A percentile compares a stretch with the other conserved stretches of the same genome.
Evolutionary conservation across 306 rosid genomes (phyloP).

Genomic region (Spatholobus suberectus): DNA sequence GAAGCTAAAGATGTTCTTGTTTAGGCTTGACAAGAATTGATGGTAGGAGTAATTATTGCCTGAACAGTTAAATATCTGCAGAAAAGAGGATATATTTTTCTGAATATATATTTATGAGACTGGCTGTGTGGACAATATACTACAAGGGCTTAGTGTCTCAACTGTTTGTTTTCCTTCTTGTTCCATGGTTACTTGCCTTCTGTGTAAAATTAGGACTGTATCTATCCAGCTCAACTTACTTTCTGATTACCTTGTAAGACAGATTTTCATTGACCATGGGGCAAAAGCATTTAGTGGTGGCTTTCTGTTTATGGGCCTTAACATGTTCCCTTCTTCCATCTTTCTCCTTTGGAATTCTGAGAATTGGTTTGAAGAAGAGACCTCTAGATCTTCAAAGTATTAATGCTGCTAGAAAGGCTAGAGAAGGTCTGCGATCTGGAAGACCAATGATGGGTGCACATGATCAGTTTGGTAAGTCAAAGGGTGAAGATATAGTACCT

Average conservation of each 20-base stretch:
- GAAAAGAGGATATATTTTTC: not conserved
- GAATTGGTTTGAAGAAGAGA: slow-evolving; percentile 71
- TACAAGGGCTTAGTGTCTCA: not conserved
- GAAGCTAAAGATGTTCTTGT: not conserved
- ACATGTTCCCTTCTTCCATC: slow-evolving; percentile 61
- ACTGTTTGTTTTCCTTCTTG: not conserved
- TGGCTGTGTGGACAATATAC: not conserved
- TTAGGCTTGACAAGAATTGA: not conserved
- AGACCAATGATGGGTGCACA: slow-evolving; percentile 42
- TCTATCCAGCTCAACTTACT: slow-evolving; percentile 27
- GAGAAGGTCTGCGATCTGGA: slow-evolving; percentile 48
- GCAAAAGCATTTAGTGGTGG: slow-evolving; percentile 52
- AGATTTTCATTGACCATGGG: slow-evolving; percentile 58
- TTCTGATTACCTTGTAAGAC: slow-evolving; percentile 14
- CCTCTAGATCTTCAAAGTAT: slow-evolving; percentile 65
- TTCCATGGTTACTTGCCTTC: slow-evolving; percentile 2
- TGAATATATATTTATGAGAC: not conserved
- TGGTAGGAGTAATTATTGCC: not conserved
- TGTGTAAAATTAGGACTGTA: slow-evolving; percentile 20
- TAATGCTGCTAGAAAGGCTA: slow-evolving; percentile 56
- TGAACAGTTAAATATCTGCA: not conserved
- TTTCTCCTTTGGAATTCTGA: slow-evolving; percentile 66
- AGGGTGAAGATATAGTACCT: slow-evolving; percentile 59
- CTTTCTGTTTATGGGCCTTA: slow-evolving; percentile 70
- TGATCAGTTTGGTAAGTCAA: slow-evolving; percentile 40